Evolutionary conservation across 2,329 filamentous ascomycete species (phyloP).

Genomic region (Exophiala spinifera): DNA sequence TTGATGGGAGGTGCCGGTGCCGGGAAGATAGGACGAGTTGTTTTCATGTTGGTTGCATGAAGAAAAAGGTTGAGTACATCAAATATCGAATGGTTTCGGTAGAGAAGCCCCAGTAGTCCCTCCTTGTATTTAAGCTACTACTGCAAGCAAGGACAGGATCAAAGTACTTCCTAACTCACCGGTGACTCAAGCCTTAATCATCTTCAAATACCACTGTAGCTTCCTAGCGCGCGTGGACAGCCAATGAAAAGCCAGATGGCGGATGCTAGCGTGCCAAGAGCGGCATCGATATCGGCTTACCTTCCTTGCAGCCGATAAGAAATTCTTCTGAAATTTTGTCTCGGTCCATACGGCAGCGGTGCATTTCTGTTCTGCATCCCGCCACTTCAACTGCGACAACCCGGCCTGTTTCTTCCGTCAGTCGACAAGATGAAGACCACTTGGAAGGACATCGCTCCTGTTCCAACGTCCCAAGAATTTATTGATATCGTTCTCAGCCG

Average conservation of each 20-base stretch:
- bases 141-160: no score
- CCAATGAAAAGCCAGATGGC: background rate
- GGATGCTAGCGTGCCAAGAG: background rate
- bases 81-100: background rate
- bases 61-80: no score
- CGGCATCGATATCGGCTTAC: background rate
- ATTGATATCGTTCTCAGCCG: constrained; percentile 94
- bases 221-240: background rate
- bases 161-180: no score
- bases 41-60: constrained; percentile 42
- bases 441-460: constrained; percentile 72
- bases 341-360: background rate
- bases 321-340: constrained; percentile 18
- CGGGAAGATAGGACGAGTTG: constrained; percentile 44
- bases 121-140: no score
- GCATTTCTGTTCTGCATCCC: constrained; percentile 22
- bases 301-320: constrained; percentile 1
- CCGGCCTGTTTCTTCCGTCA: background rate
- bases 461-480: constrained; percentile 91
- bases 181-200: no score
- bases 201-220: no score
- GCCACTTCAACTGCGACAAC: constrained; percentile 31
- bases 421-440: constrained; percentile 54
- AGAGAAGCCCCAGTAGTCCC: background rate
- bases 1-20: constrained; percentile 40